Evolutionary conservation across 495 filamentous ascomycete species (phyloP).

Genomic region (Podospora pseudoanserina): DNA sequence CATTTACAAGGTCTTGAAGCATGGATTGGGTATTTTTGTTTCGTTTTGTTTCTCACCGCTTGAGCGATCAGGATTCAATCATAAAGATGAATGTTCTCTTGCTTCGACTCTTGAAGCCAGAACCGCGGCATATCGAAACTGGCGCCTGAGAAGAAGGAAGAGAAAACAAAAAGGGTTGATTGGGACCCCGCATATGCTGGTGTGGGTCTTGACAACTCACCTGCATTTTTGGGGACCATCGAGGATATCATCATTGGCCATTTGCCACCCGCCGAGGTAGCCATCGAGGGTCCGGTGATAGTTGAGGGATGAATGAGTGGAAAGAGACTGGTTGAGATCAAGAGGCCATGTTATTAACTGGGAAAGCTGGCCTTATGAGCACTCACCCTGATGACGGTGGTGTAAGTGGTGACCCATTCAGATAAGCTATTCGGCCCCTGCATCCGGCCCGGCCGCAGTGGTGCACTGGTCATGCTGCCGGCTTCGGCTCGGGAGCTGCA

Average conservation of each 20-base stretch:
- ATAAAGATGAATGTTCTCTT: not conserved
- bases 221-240: not conserved
- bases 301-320: not conserved
- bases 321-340: not conserved
- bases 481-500: not conserved
- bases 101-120: not conserved
- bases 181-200: not conserved
- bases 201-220: not conserved
- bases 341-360: not conserved
- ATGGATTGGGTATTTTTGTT: not conserved
- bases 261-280: not conserved
- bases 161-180: not conserved
- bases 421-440: not conserved
- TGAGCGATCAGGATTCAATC: not conserved
- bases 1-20: not conserved
- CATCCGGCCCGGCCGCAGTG: not conserved
- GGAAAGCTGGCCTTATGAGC: not conserved
- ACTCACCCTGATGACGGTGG: not conserved
- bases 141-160: not conserved
- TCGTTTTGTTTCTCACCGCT: not conserved
- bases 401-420: not conserved
- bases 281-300: not conserved
- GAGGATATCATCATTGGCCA: not conserved
- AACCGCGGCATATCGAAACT: not conserved
- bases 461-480: not conserved